phyloP scores from a whole-genome alignment of 1,284 basidiomycete genomes.

The Blastosporella zonata region DNA sequence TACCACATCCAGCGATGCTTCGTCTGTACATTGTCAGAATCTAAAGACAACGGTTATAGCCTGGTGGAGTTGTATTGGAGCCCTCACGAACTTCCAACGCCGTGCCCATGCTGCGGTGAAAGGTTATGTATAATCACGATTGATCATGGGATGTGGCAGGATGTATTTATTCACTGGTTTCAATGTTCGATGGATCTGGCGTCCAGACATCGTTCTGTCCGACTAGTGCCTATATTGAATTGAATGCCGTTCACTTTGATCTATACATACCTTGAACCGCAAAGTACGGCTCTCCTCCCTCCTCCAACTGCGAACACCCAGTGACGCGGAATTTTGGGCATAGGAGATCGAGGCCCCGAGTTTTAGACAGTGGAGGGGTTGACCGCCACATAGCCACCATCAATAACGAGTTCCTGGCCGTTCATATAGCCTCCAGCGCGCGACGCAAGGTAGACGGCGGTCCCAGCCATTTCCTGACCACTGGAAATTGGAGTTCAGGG shows the following conservation, averaged over 20 bases:
- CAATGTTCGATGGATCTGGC: not conserved
- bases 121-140: not conserved
- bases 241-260: too few relatives aligned
- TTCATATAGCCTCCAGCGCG: conserved; percentile 68
- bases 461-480: conserved; percentile 69
- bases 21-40: not conserved
- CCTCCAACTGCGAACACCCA: too few relatives aligned
- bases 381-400: conserved; percentile 71
- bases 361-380: conserved; percentile 50
- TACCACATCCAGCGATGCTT: too few relatives aligned
- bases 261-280: too few relatives aligned
- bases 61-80: not conserved
- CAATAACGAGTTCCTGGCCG: conserved; percentile 71
- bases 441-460: conserved; percentile 70
- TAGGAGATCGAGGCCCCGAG: not conserved
- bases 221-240: too few relatives aligned
- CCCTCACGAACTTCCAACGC: not conserved
- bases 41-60: not conserved
- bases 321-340: not conserved
- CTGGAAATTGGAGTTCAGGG: conserved; percentile 32
- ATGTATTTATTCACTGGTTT: not conserved
- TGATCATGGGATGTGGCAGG: not conserved
- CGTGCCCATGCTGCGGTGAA: not conserved
- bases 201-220: not conserved
- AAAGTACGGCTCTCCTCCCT: too few relatives aligned